A percentile compares a stretch with the other conserved stretches of the same genome.
These are phyloP conservation scores for Coemansia sp. DNA, from an alignment of 192 early-diverging fungal genomes.

Conservation along the genomic window DNA sequence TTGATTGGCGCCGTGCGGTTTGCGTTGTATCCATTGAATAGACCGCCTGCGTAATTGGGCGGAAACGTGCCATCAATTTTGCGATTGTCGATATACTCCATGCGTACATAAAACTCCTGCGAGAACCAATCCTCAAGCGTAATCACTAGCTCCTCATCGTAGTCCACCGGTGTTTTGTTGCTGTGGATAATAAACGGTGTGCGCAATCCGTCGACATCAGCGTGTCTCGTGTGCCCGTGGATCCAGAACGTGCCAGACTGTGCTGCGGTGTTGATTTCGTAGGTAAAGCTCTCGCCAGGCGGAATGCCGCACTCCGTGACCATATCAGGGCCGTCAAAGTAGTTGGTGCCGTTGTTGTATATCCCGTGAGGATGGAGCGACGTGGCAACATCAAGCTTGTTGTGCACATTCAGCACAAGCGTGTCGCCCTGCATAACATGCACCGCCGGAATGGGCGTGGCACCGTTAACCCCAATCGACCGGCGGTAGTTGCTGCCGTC, in stretches of 20 bases:
- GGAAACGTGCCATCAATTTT: conserved; percentile 50
- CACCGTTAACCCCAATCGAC: conserved; percentile 59
- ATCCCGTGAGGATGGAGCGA: conserved; percentile 70
- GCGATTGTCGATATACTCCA: conserved; percentile 40
- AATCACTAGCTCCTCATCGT: conserved; percentile 57
- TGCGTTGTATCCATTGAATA: conserved; percentile 48
- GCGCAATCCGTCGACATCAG: conserved; percentile 74
- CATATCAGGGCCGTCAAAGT: conserved; percentile 61
- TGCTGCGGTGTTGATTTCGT: conserved; percentile 53
- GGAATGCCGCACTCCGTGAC: conserved; percentile 73
- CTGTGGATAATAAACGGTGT: conserved; percentile 64
- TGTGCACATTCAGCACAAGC: conserved; percentile 18
- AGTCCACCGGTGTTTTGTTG: conserved; percentile 32
- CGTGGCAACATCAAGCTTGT: conserved; percentile 55
- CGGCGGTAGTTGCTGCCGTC: conserved; percentile 56
- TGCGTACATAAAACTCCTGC: conserved; percentile 8
- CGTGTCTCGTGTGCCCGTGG: conserved; percentile 60
- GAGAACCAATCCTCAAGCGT: conserved; percentile 66
- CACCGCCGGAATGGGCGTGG: conserved; percentile 46
- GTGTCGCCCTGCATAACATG: conserved; percentile 17
- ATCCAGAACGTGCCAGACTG: conserved; percentile 75
- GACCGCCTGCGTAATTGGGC: conserved; percentile 1
- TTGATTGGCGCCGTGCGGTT: conserved; percentile 47
- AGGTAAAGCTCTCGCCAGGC: conserved; percentile 56
- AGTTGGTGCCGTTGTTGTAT: conserved; percentile 62